Conservation (phyloP, 1,284 basidiomycete genomes). For the Tausonia pullulans region DNA sequence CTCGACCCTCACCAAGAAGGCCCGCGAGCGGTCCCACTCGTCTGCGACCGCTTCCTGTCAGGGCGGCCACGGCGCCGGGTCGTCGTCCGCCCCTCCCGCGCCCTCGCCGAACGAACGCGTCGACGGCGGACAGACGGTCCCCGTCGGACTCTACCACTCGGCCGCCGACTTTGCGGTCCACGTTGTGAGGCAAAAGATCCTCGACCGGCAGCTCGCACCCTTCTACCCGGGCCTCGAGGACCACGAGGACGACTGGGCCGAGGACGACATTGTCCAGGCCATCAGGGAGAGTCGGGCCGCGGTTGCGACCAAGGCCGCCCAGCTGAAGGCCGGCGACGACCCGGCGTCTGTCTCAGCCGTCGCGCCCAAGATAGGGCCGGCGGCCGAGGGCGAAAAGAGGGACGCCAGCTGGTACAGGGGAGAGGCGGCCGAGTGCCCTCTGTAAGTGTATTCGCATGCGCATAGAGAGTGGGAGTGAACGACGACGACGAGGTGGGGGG, state of each 20-base stretch:
- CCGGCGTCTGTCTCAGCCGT: background rate
- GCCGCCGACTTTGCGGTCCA: conserved; percentile 80
- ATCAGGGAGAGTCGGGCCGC: conserved; percentile 25
- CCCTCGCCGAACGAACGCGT: background rate
- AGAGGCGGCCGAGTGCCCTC: conserved; percentile 86
- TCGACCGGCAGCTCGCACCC: conserved; percentile 77
- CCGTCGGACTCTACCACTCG: conserved; percentile 15
- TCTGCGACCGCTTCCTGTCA: background rate
- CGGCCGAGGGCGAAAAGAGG: conserved; percentile 42
- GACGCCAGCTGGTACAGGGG: conserved; percentile 71
- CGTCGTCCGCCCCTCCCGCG: no score
- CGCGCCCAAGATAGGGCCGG: conserved; percentile 10
- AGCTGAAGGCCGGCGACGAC: conserved; percentile 10
- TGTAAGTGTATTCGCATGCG: conserved; percentile 49
- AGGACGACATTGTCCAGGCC: conserved; percentile 55
- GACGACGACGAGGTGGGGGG: background rate
- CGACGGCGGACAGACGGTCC: conserved; percentile 16
- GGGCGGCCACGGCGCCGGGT: background rate
- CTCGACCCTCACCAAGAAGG: background rate
- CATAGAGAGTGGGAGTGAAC: background rate
- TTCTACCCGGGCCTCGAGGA: conserved; percentile 95
- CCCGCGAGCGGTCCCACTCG: background rate
- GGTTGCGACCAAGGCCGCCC: conserved; percentile 6
- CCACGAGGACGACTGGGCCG: conserved; percentile 73
- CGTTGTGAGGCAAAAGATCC: conserved; percentile 74